Evolutionary conservation across 1,284 basidiomycete genomes (phyloP), one percentile per base, ranked within the genome.

Genomic region (Inonotus obliquus): DNA sequence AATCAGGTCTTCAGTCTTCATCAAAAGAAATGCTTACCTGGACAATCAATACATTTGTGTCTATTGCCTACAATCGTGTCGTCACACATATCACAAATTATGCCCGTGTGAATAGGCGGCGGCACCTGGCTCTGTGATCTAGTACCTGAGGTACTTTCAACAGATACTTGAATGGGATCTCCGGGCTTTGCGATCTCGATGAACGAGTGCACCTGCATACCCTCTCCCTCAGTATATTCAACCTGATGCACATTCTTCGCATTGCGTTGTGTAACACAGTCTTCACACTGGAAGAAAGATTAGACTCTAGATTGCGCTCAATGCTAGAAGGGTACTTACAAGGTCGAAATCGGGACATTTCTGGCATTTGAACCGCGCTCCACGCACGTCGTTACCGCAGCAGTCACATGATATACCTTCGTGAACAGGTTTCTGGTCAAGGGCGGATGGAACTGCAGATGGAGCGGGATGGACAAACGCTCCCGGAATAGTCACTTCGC

Each of bases 21-120:
- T 35, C 35, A 27, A 55, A 13, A 53, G 4, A 21, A 7, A 5
- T 13, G 47, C 29, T 51, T 69, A 87, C 87, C 77, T 55, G 78
- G 75, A 70, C 89, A 91, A 67, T 91, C 87, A 17, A 91, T 73
- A 66, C 89, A 91, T 71, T 91, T 91, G 72, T 89, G 83, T 49
- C 90, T 80, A 60, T 83, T 70, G 14, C 89, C 89, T 55, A 81
- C 75, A 37, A 91, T 75, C 4, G 73, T 78, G 9, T 73, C 66
- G 4, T 77, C 67, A 71, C 89, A 92, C 11, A 67, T 67, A 70
- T 92, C 86, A 66, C 87, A 89, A 4, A 75, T 61, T 14, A 87
- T 75, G 27, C 79, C 78, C 21, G 32, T 57, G 64, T 80, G 78
- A 5, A 72, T 66, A 29, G 51, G 17, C 27, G 19, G 17, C 27